These are phyloP conservation scores for Nicotiana benthamiana DNA, from an alignment of 257 asterid genomes.

Conservation along the genomic window DNA sequence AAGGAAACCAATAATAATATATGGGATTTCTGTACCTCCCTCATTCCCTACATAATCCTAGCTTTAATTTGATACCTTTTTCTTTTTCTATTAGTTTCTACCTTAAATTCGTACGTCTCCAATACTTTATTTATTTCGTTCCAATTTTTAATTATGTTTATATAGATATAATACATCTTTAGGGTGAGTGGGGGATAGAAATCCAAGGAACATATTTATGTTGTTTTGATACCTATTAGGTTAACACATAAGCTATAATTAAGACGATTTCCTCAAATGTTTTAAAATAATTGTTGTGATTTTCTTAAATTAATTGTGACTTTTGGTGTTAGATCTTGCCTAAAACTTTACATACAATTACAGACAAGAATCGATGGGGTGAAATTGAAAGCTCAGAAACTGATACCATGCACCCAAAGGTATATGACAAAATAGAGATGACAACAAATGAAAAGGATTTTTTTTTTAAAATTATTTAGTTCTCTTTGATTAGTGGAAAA, in stretches of 20 bases:
- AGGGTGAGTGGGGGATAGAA: background rate
- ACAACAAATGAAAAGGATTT: background rate
- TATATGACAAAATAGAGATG: background rate
- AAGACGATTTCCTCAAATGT: background rate
- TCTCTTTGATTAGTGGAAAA: constrained; percentile 15
- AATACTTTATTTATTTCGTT: background rate
- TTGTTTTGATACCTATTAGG: background rate
- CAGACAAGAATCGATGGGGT: constrained; percentile 8
- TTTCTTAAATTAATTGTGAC: background rate
- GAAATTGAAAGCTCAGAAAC: background rate
- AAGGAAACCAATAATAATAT: background rate
- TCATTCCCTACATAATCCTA: background rate
- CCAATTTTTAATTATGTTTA: background rate
- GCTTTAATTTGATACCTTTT: background rate
- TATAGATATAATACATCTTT: background rate
- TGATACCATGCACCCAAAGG: background rate
- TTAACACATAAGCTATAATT: background rate
- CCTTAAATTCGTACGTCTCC: background rate
- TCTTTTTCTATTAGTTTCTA: background rate
- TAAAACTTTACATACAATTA: constrained; percentile 3
- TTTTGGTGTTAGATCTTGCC: constrained; percentile 19
- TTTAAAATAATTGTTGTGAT: background rate
- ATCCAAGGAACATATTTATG: background rate
- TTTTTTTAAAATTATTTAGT: no score
- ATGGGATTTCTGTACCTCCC: background rate